A percentile compares a stretch with the other conserved stretches of the same genome.
Conservation (phyloP, 2,329 filamentous ascomycete genomes). For the Emydomyces testavorans region DNA sequence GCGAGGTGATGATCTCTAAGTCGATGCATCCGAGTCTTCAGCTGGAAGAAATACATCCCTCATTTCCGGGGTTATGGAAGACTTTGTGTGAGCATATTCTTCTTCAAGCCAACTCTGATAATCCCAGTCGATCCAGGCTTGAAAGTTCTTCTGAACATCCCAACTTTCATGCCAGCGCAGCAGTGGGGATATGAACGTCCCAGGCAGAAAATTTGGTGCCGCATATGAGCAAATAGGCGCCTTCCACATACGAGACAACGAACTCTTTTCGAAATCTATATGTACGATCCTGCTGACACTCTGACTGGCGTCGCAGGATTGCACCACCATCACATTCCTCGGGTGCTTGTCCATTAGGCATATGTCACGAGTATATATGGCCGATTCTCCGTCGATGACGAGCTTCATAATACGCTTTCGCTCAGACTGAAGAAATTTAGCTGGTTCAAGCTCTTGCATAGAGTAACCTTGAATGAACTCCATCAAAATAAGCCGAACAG, state of each 20-base stretch:
- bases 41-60: no score
- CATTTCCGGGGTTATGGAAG: background rate
- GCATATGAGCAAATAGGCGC: background rate
- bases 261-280: background rate
- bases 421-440: constrained; percentile 9
- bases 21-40: no score
- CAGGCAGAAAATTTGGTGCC: constrained; percentile 3
- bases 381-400: constrained; percentile 13
- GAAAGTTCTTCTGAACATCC: background rate
- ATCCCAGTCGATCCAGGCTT: constrained; percentile 11
- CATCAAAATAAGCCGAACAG: constrained; percentile 16
- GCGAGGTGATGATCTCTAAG: no score
- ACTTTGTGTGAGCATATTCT: constrained; percentile 2
- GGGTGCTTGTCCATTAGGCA: constrained; percentile 14
- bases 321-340: constrained; percentile 9
- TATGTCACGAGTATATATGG: constrained; percentile 13
- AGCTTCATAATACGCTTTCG: constrained; percentile 15
- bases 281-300: background rate
- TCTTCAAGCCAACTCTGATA: constrained; percentile 6
- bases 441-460: constrained; percentile 11
- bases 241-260: background rate
- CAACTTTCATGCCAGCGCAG: constrained; percentile 8
- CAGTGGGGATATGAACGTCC: constrained; percentile 9
- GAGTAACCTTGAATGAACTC: constrained; percentile 10
- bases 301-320: background rate